A percentile compares a stretch with the other conserved stretches of the same genome.
Evolutionary conservation across 2,329 filamentous ascomycete genomes (phyloP).

Genomic region (Hortaea werneckii): DNA sequence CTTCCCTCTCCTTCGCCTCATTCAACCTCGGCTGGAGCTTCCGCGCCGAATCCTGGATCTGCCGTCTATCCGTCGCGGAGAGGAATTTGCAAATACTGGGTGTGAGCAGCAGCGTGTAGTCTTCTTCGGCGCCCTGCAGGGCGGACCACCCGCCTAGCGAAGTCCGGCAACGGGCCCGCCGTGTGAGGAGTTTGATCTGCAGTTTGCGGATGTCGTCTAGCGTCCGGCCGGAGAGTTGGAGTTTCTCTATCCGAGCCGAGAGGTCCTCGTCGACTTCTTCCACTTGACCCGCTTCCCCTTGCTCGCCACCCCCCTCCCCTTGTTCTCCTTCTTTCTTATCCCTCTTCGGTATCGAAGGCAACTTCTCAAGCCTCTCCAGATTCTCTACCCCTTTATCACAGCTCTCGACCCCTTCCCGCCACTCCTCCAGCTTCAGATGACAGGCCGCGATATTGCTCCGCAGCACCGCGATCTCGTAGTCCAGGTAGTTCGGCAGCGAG

Average conservation of each 20-base stretch:
- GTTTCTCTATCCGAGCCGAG: slow-evolving; percentile 32
- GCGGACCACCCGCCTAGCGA: slow-evolving; percentile 69
- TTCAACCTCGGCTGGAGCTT: slow-evolving; percentile 60
- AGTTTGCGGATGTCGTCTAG: slow-evolving; percentile 63
- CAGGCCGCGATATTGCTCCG: slow-evolving; percentile 85
- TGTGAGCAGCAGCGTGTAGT: slow-evolving; percentile 57
- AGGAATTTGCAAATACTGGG: slow-evolving; percentile 48
- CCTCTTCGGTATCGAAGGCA: slow-evolving; percentile 14
- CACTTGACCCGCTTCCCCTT: slow-evolving; percentile 20
- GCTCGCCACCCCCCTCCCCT: slow-evolving; percentile 13
- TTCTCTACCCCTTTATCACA: slow-evolving; percentile 64
- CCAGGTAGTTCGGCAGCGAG: slow-evolving; percentile 71
- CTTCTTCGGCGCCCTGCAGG: slow-evolving; percentile 66
- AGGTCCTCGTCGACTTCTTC: slow-evolving; percentile 41
- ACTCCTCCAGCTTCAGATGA: slow-evolving; percentile 72
- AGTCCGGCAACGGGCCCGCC: slow-evolving; percentile 59
- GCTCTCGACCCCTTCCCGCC: slow-evolving; percentile 68
- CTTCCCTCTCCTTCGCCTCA: slow-evolving; percentile 73
- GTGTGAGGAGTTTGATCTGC: slow-evolving; percentile 70
- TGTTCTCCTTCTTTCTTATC: slow-evolving; percentile 6
- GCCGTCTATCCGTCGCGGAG: slow-evolving; percentile 53
- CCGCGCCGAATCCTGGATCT: slow-evolving; percentile 56
- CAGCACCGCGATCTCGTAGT: slow-evolving; percentile 80
- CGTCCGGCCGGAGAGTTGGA: slow-evolving; percentile 33
- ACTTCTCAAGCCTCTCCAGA: slow-evolving; percentile 52